Evolutionary conservation across 352 stramenopile genomes (phyloP).

Genomic region (Phytopythium litorale): DNA sequence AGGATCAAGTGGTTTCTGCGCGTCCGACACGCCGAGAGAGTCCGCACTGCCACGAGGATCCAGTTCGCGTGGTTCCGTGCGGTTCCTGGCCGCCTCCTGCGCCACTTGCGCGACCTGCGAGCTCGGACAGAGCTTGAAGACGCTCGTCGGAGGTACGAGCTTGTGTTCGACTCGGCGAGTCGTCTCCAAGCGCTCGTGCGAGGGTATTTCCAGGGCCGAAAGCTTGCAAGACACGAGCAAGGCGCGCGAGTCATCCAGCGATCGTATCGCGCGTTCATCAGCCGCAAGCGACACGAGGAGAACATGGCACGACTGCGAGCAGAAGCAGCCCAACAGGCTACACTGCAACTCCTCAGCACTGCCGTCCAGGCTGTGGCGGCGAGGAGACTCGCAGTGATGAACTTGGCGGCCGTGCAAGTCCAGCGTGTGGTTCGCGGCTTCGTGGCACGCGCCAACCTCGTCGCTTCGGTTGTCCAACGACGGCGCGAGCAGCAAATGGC

Average conservation of each 20-base stretch:
- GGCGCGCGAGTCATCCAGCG: constrained; percentile 45
- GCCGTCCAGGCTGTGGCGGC: constrained; percentile 21
- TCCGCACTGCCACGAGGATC: constrained; percentile 32
- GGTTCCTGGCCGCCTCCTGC: constrained; percentile 34
- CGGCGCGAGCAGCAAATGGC: constrained; percentile 55
- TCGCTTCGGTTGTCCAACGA: constrained; percentile 23
- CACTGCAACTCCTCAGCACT: constrained; percentile 20
- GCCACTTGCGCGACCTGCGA: constrained; percentile 36
- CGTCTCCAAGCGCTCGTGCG: constrained; percentile 50
- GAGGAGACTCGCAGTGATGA: constrained; percentile 24
- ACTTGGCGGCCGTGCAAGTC: constrained; percentile 47
- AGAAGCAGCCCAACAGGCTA: constrained; percentile 16
- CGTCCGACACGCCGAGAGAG: constrained; percentile 37
- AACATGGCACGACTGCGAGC: constrained; percentile 32
- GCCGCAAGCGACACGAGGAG: constrained; percentile 31
- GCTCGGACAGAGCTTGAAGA: constrained; percentile 7
- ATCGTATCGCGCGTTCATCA: constrained; percentile 30
- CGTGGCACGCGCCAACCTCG: constrained; percentile 28
- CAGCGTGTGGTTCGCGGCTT: constrained; percentile 51
- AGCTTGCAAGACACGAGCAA: constrained; percentile 32
- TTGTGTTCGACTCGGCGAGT: constrained; percentile 30
- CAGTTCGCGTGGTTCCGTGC: constrained; percentile 76
- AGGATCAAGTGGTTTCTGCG: constrained; percentile 83
- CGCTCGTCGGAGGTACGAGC: constrained; percentile 16
- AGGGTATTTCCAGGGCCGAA: constrained; percentile 31